Percentiles rank a stretch among this genome's conserved stretches.
These are phyloP conservation scores for Gonium pectorale DNA, from an alignment of 139 green algal species.

Conservation along the genomic window DNA sequence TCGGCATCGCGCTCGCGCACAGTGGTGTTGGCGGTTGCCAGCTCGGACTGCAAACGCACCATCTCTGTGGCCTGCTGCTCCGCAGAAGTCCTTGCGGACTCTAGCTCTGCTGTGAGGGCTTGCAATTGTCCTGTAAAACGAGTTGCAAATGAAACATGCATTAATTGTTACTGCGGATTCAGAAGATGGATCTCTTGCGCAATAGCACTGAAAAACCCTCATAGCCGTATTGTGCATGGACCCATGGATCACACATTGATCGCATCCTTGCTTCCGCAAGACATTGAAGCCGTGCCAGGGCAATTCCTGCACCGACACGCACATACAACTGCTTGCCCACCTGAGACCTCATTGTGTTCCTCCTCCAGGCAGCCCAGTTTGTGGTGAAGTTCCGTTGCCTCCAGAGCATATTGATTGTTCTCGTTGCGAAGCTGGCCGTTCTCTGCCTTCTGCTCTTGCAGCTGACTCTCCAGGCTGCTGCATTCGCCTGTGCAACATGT, in stretches of 20 bases:
- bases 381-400: conserved; percentile 27
- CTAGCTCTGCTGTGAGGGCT: neutral
- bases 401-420: neutral
- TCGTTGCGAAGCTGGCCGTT: neutral
- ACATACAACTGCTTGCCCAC: neutral
- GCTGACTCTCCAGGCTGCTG: conserved; percentile 48
- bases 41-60: neutral
- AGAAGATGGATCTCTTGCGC: too few species aligned
- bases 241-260: too few species aligned
- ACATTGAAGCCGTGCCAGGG: too few species aligned
- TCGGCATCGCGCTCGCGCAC: neutral
- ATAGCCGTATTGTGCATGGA: too few species aligned
- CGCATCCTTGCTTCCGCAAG: too few species aligned
- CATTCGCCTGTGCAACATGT: conserved; percentile 26
- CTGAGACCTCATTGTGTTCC: neutral
- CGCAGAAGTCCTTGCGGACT: neutral
- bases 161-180: too few species aligned
- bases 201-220: too few species aligned
- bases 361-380: neutral
- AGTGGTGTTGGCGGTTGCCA: neutral
- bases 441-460: neutral
- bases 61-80: conserved; percentile 51
- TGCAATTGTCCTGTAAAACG: conserved; percentile 1
- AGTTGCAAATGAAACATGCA: too few species aligned
- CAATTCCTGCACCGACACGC: too few species aligned